Evolutionary conservation across 164 flowering plant species (phyloP), one percentile per base, ranked within the genome.

Genomic region (Warburgia ugandensis): DNA sequence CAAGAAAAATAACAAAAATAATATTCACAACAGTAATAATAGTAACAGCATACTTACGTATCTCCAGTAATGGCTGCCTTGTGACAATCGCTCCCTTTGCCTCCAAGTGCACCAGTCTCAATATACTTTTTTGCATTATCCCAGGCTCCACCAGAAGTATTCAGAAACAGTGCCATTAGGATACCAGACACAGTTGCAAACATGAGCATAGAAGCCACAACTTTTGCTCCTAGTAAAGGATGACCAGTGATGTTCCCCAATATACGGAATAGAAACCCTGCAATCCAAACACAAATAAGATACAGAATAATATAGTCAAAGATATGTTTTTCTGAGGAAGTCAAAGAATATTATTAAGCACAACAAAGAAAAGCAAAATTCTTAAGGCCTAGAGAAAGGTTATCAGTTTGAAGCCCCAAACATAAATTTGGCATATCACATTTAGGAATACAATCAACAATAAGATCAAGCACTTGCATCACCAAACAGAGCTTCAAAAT

Each of bases 121-220:
- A 92, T 92, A 51, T 67, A 92, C 70, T 91, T 91, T 79, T 91
- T 91, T 26, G 98, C 98, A 63, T 91, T 91, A 68, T 91, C n/a
- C n/a, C n/a, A n/a, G n/a, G n/a, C 99, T 50, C 99, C 99, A 58
- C 99, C 96, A 9, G 99, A 74, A 39, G 99, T 92, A 62, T 92
- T 92, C 32, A 92, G 76, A 77, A 92, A 92, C 52, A 92, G 96
- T 45, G 99, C 99, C 99, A 92, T 92, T 3, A 92, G 88, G 55
- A 92, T 88, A 52, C 99, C 99, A 22, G 94, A 73, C 26, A 88
- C 99, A 14, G 96, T 92, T 33, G 91, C 96, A 70, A 92, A 92
- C 99, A 92, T 92, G 61, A 92, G 76, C 78, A 92, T 63, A 17
- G 96, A 40, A 40, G 99, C 96, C 61, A 92, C 99, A 28, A 84